Evolutionary conservation across 345 rosid genomes (phyloP), one percentile per base, ranked within the genome.

Genomic region (Triadica sebifera): DNA sequence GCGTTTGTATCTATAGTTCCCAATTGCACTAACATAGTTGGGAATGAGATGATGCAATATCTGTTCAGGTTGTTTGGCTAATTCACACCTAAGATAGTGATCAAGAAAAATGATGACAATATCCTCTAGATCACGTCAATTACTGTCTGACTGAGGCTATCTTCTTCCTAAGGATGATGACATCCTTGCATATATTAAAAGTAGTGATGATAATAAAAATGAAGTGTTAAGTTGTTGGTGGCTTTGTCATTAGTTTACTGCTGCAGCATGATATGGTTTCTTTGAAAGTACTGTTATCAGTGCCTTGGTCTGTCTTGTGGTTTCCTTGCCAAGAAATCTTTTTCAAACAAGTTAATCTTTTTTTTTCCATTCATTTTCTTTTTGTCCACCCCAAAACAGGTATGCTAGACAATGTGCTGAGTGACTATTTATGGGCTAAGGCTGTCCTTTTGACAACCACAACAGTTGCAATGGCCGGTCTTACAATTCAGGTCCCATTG

Each of bases 371-470:
- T 69, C 12, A 57, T 64, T 16, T 46, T 22, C 12, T 25, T 47
- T 41, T 10, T 55, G 60, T 63, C 34, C 43, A 51, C 57, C 72
- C 15, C 67, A 19, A 57, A 49, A 49, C 84, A 95, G 97, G 99
- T 60, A 82, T 92, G 84, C 69, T 95, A 70, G 99, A 93, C 75
- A 95, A 92, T 55, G 99, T 95, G 73, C 82, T 95, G 76, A 95
- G 98, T 59, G 98, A 95, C 81, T 92, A 92, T 75, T 78, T 92
- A 65, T 92, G 99, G 98, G 97, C 97, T 3, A 94, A 94, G 82
- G 98, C 98, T 5, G 94, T 94, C 37, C 85, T 94, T 53, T 78
- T 92, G 65, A 95, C 99, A 39, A 90, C 97, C 55, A 89, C 98
- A 4, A 95, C 98, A 0, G 96, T 95, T 19, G 99, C 98, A 59